Evolutionary conservation across 371 early-diverging fungal genomes (phyloP).

Genomic region (Globomyces sp.): DNA sequence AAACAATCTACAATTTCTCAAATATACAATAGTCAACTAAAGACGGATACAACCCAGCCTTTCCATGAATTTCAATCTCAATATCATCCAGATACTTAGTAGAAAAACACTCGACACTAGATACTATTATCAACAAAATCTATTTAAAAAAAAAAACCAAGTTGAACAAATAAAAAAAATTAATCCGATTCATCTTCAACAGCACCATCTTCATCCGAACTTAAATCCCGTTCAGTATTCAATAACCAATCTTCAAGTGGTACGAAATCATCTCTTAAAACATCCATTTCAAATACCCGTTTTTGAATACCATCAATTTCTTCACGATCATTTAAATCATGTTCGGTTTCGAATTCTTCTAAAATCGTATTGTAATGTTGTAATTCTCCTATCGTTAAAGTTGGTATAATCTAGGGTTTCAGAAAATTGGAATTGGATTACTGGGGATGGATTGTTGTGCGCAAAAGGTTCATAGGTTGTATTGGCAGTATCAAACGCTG

Average conservation of each 20-base stretch:
- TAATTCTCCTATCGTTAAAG: not conserved
- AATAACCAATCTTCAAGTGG: constrained; percentile 5
- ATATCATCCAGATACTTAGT: too few species aligned
- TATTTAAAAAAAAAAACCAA: too few species aligned
- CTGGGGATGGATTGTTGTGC: too few species aligned
- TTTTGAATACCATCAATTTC: not conserved
- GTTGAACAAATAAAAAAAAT: too few species aligned
- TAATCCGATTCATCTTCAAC: too few species aligned
- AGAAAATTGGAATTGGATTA: not conserved
- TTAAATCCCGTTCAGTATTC: not conserved
- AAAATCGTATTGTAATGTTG: not conserved
- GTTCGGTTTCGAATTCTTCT: not conserved
- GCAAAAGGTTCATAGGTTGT: not conserved
- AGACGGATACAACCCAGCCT: too few species aligned
- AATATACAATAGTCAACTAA: too few species aligned
- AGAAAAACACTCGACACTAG: too few species aligned
- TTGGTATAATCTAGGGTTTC: not conserved
- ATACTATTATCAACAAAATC: too few species aligned
- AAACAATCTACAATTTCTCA: too few species aligned
- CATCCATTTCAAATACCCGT: not conserved
- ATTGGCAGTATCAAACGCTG: not conserved
- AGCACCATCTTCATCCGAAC: constrained; percentile 10
- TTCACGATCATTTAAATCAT: not conserved
- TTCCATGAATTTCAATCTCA: too few species aligned
- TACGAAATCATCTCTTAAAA: not conserved